A percentile compares a stretch with the other conserved stretches of the same genome.
These are phyloP conservation scores for Agrocybe chaxingu DNA, from an alignment of 768 basidiomycete species.

Conservation along the genomic window DNA sequence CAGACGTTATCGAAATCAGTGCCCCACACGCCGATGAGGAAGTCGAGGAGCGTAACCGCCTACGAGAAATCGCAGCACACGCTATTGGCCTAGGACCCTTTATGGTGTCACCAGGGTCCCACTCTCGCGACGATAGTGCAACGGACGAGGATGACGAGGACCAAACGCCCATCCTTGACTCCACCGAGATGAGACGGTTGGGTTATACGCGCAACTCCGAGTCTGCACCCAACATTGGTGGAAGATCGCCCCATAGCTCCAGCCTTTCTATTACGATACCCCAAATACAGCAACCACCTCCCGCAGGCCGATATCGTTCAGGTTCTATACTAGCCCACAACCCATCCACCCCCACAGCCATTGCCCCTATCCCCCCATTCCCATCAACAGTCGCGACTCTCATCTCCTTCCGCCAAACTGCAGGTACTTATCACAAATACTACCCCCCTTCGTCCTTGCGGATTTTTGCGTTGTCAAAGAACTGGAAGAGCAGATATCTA, in stretches of 20 bases:
- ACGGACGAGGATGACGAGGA: conserved; percentile 38
- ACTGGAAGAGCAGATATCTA: conserved; percentile 67
- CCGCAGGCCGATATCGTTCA: conserved; percentile 30
- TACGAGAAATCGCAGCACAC: conserved; percentile 73
- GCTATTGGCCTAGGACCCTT: conserved; percentile 66
- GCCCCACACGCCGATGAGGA: conserved; percentile 56
- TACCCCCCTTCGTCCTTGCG: conserved; percentile 66
- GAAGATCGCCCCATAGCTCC: conserved; percentile 29
- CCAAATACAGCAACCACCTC: conserved; percentile 12
- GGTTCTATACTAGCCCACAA: conserved; percentile 35
- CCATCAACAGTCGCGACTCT: conserved; percentile 57
- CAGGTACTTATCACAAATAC: conserved; percentile 62
- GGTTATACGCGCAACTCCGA: conserved; percentile 18
- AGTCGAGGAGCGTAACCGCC: conserved; percentile 69
- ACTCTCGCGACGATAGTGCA: conserved; percentile 29
- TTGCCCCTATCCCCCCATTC: conserved; percentile 50
- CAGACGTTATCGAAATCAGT: conserved; percentile 73
- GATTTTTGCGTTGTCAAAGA: conserved; percentile 68
- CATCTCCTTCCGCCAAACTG: conserved; percentile 46
- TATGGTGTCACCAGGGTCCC: conserved; percentile 38
- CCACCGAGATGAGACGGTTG: conserved; percentile 11
- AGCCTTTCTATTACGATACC: conserved; percentile 27
- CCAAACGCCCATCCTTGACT: conserved; percentile 17
- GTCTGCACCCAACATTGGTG: conserved; percentile 16
- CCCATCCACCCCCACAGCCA: conserved; percentile 33